Evolutionary conservation across 2,329 filamentous ascomycete genomes (phyloP).

Genomic region (Epichloe uncinata): DNA sequence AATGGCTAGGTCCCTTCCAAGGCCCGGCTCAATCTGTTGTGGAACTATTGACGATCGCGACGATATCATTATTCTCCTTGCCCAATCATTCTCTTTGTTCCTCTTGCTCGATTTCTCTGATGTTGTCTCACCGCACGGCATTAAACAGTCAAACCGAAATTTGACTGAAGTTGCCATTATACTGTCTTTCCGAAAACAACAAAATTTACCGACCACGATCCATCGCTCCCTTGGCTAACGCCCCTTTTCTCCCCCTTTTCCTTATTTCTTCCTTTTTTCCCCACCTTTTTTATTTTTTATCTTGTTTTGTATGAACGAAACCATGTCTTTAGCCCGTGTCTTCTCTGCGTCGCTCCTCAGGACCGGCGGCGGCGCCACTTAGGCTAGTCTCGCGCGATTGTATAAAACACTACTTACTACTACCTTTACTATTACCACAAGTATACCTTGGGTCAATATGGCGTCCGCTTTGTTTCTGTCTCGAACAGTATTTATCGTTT

Average conservation of each 20-base stretch:
- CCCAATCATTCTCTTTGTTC: not conserved
- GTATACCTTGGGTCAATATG: no score
- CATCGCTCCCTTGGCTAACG: not conserved
- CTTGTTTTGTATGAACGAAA: no score
- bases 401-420: no score
- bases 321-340: no score
- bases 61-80: constrained; percentile 1
- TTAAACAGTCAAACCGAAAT: not conserved
- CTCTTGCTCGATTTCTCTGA: not conserved
- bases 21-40: not conserved
- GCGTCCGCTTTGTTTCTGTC: no score
- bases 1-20: not conserved
- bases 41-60: constrained; percentile 3
- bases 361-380: no score
- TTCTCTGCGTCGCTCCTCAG: no score
- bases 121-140: not conserved
- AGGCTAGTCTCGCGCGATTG: no score
- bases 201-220: not conserved
- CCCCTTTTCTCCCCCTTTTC: not conserved
- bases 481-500: no score
- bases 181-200: not conserved
- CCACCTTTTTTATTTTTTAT: no score
- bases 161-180: not conserved
- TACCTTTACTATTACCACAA: no score
- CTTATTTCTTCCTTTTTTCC: no score